phyloP scores from a whole-genome alignment of 306 rosid species.

The Vigna reflexopilosa region DNA sequence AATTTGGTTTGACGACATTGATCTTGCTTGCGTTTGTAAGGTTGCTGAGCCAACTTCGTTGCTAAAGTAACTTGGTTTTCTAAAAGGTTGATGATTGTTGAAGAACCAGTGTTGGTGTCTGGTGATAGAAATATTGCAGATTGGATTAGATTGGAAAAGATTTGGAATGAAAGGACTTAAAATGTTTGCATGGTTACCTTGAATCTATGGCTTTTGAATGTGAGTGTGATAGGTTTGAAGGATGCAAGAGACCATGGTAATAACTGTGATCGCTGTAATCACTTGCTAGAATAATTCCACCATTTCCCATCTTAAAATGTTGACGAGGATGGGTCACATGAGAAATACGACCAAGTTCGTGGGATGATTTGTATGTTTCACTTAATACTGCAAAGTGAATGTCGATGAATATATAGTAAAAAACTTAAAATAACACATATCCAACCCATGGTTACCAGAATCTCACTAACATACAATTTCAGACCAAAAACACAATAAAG shows the following conservation, averaged over 20 bases:
- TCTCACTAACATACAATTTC: background rate
- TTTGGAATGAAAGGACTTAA: background rate
- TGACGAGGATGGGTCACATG: conserved; percentile 46
- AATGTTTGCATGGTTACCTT: conserved; percentile 46
- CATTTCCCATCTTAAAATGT: conserved; percentile 63
- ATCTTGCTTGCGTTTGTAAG: conserved; percentile 45
- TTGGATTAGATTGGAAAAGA: conserved; percentile 1
- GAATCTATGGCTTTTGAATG: conserved; percentile 44
- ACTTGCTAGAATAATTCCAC: conserved; percentile 58
- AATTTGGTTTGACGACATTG: conserved; percentile 41
- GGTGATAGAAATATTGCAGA: background rate
- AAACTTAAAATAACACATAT: background rate
- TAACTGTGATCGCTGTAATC: conserved; percentile 35
- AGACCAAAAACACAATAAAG: background rate
- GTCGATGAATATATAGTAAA: background rate
- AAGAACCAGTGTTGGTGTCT: conserved; percentile 55
- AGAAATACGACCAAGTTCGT: conserved; percentile 37
- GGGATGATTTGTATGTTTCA: conserved; percentile 41
- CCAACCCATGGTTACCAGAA: background rate
- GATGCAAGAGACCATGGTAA: conserved; percentile 44
- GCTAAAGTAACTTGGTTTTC: conserved; percentile 46
- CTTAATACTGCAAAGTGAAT: conserved; percentile 47
- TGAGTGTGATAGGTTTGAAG: conserved; percentile 40
- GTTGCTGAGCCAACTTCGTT: conserved; percentile 45
- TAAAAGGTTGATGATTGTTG: conserved; percentile 42